These are phyloP conservation scores for Ophiostoma perfectum DNA, from an alignment of 2,329 filamentous ascomycete species.

Conservation along the genomic window DNA sequence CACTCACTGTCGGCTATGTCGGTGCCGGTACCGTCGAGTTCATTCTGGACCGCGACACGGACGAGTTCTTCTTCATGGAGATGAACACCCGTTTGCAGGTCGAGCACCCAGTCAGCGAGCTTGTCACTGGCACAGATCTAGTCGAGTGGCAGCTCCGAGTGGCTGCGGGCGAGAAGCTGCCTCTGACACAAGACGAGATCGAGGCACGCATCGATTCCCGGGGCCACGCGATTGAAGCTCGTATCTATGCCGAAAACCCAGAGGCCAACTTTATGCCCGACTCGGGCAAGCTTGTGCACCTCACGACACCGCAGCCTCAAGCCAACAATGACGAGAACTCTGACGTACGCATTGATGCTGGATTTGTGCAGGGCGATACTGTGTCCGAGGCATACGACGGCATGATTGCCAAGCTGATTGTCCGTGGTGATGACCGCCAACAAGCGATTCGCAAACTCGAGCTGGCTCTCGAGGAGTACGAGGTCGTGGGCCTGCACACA, in stretches of 20 bases:
- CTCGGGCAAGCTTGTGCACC: constrained; percentile 79
- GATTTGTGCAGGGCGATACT: constrained; percentile 84
- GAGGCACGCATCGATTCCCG: constrained; percentile 66
- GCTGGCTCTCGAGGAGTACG: constrained; percentile 76
- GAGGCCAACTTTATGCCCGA: constrained; percentile 89
- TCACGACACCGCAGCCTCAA: constrained; percentile 57
- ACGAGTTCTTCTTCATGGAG: constrained; percentile 77
- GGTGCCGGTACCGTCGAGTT: constrained; percentile 88
- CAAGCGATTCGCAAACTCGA: constrained; percentile 78
- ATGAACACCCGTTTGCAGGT: constrained; percentile 89
- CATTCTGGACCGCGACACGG: constrained; percentile 76
- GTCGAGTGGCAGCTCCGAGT: constrained; percentile 95
- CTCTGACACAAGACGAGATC: constrained; percentile 56
- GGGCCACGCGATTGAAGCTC: constrained; percentile 88
- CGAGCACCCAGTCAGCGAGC: constrained; percentile 84
- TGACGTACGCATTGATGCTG: constrained; percentile 85
- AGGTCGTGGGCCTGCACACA: constrained; percentile 86
- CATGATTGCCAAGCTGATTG: constrained; percentile 98
- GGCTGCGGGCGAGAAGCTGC: constrained; percentile 52
- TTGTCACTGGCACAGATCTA: constrained; percentile 65
- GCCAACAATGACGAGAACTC: constrained; percentile 40
- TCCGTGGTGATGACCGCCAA: constrained; percentile 70
- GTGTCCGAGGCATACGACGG: constrained; percentile 95
- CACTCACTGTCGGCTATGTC: constrained; percentile 76
- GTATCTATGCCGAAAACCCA: constrained; percentile 95